These are phyloP conservation scores for Aspergillus persii DNA, from an alignment of 2,329 filamentous ascomycete genomes.

Conservation along the genomic window DNA sequence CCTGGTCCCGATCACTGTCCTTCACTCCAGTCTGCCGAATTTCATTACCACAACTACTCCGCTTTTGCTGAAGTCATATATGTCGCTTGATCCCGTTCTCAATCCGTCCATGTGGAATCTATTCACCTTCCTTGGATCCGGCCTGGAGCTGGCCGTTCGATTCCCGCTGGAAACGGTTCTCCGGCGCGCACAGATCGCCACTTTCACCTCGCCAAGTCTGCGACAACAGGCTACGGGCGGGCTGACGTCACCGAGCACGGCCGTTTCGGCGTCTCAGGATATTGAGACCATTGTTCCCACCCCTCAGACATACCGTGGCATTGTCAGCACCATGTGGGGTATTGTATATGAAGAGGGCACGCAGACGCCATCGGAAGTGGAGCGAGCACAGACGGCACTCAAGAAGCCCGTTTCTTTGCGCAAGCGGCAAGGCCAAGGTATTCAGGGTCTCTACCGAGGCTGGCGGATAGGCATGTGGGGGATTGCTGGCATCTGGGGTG, in stretches of 20 bases:
- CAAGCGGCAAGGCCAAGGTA: slow-evolving; percentile 53
- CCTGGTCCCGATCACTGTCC: slow-evolving; percentile 77
- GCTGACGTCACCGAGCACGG: slow-evolving; percentile 13
- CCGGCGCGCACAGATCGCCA: slow-evolving; percentile 78
- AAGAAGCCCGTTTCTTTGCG: slow-evolving; percentile 37
- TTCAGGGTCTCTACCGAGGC: slow-evolving; percentile 56
- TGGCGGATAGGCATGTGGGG: slow-evolving; percentile 58
- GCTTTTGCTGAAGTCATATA: slow-evolving; percentile 78
- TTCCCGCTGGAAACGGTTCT: slow-evolving; percentile 90
- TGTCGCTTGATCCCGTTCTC: slow-evolving; percentile 76
- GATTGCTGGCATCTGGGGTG: slow-evolving; percentile 55
- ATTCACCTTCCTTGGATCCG: slow-evolving; percentile 76
- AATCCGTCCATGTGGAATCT: slow-evolving; percentile 81
- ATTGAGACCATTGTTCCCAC: slow-evolving; percentile 75
- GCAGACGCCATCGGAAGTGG: slow-evolving; percentile 45
- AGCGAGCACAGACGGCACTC: slow-evolving; percentile 34
- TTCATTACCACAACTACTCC: slow-evolving; percentile 79
- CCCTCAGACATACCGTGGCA: slow-evolving; percentile 73
- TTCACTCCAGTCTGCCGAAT: slow-evolving; percentile 81
- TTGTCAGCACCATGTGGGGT: slow-evolving; percentile 86
- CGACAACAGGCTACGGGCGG: slow-evolving; percentile 31
- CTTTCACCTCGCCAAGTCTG: slow-evolving; percentile 58
- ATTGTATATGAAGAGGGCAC: slow-evolving; percentile 80
- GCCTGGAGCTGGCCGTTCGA: slow-evolving; percentile 77
- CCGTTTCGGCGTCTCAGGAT: slow-evolving; percentile 18